A percentile compares a stretch with the other conserved stretches of the same genome.
Conservation (phyloP, 2,329 filamentous ascomycete genomes). For the Cladophialophora immunda region DNA sequence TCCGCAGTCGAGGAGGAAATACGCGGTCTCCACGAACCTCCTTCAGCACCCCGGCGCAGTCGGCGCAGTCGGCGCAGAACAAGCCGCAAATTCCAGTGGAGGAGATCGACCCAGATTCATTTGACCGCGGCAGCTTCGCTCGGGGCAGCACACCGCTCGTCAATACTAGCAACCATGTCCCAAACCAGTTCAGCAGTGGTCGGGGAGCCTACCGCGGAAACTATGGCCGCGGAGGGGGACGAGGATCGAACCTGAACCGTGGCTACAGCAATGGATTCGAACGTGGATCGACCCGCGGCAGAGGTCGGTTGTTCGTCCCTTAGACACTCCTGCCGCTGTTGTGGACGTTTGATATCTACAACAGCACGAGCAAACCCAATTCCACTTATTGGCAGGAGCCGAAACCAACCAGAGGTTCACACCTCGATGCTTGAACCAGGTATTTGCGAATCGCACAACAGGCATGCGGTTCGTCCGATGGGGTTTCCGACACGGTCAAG, state of each 20-base stretch:
- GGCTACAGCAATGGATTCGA: slow-evolving; percentile 36
- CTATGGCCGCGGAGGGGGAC: slow-evolving; percentile 25
- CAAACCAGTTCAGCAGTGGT: slow-evolving; percentile 23
- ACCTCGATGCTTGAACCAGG: slow-evolving; percentile 1
- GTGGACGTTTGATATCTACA: slow-evolving; percentile 16
- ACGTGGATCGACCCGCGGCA: slow-evolving; percentile 39
- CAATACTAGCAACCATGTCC: slow-evolving; percentile 34
- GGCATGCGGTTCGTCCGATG: slow-evolving; percentile 3
- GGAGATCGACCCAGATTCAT: slow-evolving; percentile 59
- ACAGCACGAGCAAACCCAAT: slow-evolving; percentile 22
- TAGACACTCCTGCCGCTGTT: slow-evolving; percentile 22
- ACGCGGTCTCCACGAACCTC: slow-evolving; percentile 32
- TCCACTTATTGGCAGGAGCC: slow-evolving; percentile 18
- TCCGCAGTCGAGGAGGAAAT: slow-evolving; percentile 27
- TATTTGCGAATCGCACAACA: background rate
- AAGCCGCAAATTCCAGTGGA: slow-evolving; percentile 53
- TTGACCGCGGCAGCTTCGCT: slow-evolving; percentile 49
- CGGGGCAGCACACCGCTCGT: slow-evolving; percentile 40
- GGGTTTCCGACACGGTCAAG: slow-evolving; percentile 4
- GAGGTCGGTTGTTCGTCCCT: slow-evolving; percentile 42
- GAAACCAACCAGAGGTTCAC: background rate
- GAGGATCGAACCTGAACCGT: slow-evolving; percentile 30
- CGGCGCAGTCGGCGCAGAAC: slow-evolving; percentile 17
- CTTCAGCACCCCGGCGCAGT: slow-evolving; percentile 33
- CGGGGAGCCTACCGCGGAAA: slow-evolving; percentile 29